A percentile compares a stretch with the other conserved stretches of the same genome.
Conservation (phyloP, 257 asterid species). For the Eustoma russellianum region DNA sequence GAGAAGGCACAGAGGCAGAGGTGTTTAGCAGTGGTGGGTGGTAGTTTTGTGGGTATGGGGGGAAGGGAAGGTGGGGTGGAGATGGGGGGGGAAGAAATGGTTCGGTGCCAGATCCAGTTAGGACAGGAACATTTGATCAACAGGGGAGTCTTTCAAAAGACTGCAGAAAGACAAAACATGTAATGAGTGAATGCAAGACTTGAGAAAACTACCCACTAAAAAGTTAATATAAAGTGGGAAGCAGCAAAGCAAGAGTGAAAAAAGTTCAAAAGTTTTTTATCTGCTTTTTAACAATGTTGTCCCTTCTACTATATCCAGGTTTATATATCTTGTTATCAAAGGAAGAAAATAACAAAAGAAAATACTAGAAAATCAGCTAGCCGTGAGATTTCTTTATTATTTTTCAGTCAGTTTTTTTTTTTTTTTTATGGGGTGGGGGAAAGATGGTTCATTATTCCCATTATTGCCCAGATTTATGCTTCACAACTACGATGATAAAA, state of each 20-base stretch:
- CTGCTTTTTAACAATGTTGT: conserved; percentile 25
- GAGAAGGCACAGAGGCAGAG: too few relatives aligned
- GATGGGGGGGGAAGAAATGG: not conserved
- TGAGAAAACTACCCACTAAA: conserved; percentile 10
- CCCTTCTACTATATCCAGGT: conserved; percentile 7
- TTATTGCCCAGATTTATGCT: conserved; percentile 26
- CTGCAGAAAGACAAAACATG: conserved; percentile 13
- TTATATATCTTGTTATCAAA: not conserved
- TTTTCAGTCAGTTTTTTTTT: too few relatives aligned
- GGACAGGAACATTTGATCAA: conserved; percentile 1
- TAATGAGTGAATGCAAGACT: conserved; percentile 25
- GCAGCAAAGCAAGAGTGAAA: conserved; percentile 22
- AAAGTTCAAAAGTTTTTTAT: conserved; percentile 25
- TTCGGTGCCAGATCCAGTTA: conserved; percentile 20
- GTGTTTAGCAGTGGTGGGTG: too few relatives aligned
- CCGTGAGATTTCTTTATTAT: conserved; percentile 5
- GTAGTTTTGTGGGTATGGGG: too few relatives aligned
- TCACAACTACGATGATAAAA: conserved; percentile 45
- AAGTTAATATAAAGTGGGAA: conserved; percentile 28
- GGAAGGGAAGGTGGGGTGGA: too few relatives aligned
- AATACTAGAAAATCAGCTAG: conserved; percentile 7
- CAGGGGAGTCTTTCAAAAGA: conserved; percentile 17
- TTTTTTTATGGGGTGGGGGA: too few relatives aligned
- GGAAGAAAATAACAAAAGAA: not conserved
- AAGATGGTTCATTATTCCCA: conserved; percentile 25